Evolutionary conservation across 495 filamentous ascomycete genomes (phyloP), one percentile per base, ranked within the genome.

Genomic region (Xylaria castorea): DNA sequence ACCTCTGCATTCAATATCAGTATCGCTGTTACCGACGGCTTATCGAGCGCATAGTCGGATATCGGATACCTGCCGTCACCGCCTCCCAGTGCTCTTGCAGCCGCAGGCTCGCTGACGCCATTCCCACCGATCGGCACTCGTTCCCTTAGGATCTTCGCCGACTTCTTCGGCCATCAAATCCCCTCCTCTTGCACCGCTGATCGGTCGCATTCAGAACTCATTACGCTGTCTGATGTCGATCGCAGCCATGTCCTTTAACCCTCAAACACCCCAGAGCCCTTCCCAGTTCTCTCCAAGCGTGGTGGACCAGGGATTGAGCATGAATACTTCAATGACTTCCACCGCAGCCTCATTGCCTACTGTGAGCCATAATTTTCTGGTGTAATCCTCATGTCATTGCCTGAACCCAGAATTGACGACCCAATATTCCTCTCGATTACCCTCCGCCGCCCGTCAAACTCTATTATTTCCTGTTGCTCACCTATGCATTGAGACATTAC

Each of bases 251-350:
- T 86, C 82, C 77, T 86, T 87, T 81, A 85, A 88, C 76, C 87
- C 87, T 50, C 86, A 88, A 73, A 89, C 87, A n/a, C 87, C 87
- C 72, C 85, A 89, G 79, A 89, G 87, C 74, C 87, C 87, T 75
- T 88, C 87, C 75, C 84, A 86, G 73, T 80, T 85, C 71, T 86
- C 84, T 68, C 84, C 85, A 46, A 81, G 76, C 74, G 81, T 81
- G 75, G 82, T 76, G 74, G 84, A 85, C 68, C 80, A 79, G 68
- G 77, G 76, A 71, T 82, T 78, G 66, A 85, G 82, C 82, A 80
- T 82, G 79, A 81, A 79, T 66, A 81, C 79, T 72, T 85, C 83
- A 53, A 83, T 81, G 76, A 79, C 80, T 58, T 81, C 84, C 34
- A 81, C 80, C 67, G 81, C 84, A 48, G 82, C 82, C 60, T 78